Percentiles rank a stretch among this genome's conserved stretches.
Evolutionary conservation across 768 basidiomycete species (phyloP).

Genomic region (Pisolithus orientalis): DNA sequence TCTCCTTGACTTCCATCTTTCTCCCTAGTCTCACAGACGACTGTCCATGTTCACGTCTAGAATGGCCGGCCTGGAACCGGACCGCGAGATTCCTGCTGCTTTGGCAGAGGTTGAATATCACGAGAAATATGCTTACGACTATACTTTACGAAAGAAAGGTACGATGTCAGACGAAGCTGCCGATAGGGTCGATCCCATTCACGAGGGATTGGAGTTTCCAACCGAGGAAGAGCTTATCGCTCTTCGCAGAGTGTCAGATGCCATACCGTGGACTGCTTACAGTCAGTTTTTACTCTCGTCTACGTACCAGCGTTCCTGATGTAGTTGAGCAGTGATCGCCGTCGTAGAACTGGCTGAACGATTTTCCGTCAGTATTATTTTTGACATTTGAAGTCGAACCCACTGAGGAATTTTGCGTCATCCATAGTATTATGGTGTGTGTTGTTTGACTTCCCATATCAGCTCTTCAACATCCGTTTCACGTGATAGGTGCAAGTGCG

Average conservation of each 20-base stretch:
- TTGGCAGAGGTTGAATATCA: background rate
- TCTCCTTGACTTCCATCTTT: background rate
- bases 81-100: background rate
- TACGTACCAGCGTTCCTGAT: background rate
- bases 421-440: slow-evolving; percentile 41
- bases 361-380: slow-evolving; percentile 47
- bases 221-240: slow-evolving; percentile 54
- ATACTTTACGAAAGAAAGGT: background rate
- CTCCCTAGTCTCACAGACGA: background rate
- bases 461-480: background rate
- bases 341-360: slow-evolving; percentile 66
- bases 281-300: slow-evolving; percentile 1
- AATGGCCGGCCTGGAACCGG: background rate
- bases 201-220: slow-evolving; percentile 56
- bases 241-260: slow-evolving; percentile 55
- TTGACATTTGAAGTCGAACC: background rate
- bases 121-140: background rate
- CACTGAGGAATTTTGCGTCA: background rate
- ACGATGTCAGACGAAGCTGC: background rate
- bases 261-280: slow-evolving; percentile 53
- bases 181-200: slow-evolving; percentile 24
- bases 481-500: slow-evolving; percentile 31
- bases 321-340: slow-evolving; percentile 45
- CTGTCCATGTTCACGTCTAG: background rate
- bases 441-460: slow-evolving; percentile 3